Evolutionary conservation across 140 eudicot species (phyloP), one percentile per base, ranked within the genome.

Genomic region (Anethum foeniculum): DNA sequence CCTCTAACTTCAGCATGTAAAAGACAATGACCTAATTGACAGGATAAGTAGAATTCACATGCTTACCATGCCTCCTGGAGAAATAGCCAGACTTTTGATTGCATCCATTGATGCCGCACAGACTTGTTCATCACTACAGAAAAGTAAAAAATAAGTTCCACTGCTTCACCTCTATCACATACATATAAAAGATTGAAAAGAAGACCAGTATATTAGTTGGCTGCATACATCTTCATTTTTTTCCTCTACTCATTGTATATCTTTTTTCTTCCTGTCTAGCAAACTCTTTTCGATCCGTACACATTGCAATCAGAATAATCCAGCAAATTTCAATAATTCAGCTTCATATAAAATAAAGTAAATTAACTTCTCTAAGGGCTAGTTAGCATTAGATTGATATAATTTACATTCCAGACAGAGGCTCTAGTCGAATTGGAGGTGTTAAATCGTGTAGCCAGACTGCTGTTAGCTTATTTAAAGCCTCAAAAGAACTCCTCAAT

Each of bases 51-150:
- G 64, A 6, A 67, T 64, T 76, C 68, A 78, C 43, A 30, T 71
- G 72, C 93, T 84, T 84, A 90, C 99, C 81, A 89, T 83, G 83
- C 95, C 94, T 79, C 85, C 88, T 36, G 89, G 90, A 81, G 92
- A 84, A 51, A 71, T 41, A 14, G 97, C 97, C 85, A 94, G 85
- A 82, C 73, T 75, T 82, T 65, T 88, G 67, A 92, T 90, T 67
- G 97, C 93, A 78, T 90, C 97, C 78, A 88, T 86, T 76, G 97
- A 88, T 79, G 97, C 92, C 80, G 94, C 79, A 36, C 95, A 92
- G 73, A 89, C 95, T 84, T 86, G 90, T 85, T 90, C 97, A 79
- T 94, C 95, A 80, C 99, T 92, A 60, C 47, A 80, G 60, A 80
- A 76, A 81, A 28, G 64, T 30, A 52, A 52, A 43, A 80, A 18